Percentiles rank a stretch among this genome's conserved stretches.
Evolutionary conservation across 2,329 filamentous ascomycete species (phyloP).

Genomic region (Chaetomiaceae sp.): DNA sequence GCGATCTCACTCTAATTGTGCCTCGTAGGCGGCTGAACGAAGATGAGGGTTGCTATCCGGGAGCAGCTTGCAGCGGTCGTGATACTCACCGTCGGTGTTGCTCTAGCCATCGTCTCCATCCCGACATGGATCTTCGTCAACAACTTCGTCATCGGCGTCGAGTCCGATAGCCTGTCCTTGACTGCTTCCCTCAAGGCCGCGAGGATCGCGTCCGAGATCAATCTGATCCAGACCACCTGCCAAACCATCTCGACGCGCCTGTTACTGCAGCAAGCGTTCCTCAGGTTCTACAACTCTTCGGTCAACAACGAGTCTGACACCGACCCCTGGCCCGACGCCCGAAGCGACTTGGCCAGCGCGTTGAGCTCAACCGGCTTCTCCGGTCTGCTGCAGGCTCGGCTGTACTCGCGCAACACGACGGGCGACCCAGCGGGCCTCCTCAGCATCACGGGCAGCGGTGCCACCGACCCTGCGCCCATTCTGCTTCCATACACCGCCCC

Average conservation of each 20-base stretch:
- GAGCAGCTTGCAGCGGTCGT: conserved; percentile 81
- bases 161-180: conserved; percentile 60
- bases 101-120: conserved; percentile 71
- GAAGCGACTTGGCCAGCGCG: conserved; percentile 63
- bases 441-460: conserved; percentile 53
- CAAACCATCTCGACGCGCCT: conserved; percentile 63
- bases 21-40: conserved; percentile 12
- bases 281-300: conserved; percentile 44
- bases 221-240: conserved; percentile 70
- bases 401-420: conserved; percentile 64
- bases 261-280: conserved; percentile 49
- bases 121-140: conserved; percentile 62
- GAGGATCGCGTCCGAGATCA: conserved; percentile 70
- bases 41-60: conserved; percentile 80
- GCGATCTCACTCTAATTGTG: conserved; percentile 7
- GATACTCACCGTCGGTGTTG: conserved; percentile 64
- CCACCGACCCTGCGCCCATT: conserved; percentile 42
- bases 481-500: conserved; percentile 54
- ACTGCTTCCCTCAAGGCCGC: conserved; percentile 83
- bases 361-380: conserved; percentile 54
- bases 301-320: conserved; percentile 48
- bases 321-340: conserved; percentile 48
- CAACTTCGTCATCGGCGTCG: conserved; percentile 45
- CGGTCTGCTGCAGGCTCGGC: conserved; percentile 61
- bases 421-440: conserved; percentile 52